A percentile compares a stretch with the other conserved stretches of the same genome.
Evolutionary conservation across 2,329 filamentous ascomycete genomes (phyloP).

Genomic region (Botrytis paeoniae): DNA sequence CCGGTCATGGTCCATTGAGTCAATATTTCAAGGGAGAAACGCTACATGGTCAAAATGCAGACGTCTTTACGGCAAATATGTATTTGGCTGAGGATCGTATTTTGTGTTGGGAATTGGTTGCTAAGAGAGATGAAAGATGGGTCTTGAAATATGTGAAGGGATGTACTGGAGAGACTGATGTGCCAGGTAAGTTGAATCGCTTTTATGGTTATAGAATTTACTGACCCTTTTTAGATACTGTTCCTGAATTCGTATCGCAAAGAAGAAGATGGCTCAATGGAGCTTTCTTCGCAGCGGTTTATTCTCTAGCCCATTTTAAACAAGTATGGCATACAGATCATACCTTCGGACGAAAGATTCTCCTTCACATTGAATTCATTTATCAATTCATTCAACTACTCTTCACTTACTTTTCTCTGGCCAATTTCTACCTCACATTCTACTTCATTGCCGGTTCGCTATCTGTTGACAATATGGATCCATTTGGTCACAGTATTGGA

Average conservation of each 20-base stretch:
- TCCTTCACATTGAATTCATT: constrained; percentile 91
- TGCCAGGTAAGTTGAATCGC: constrained; percentile 66
- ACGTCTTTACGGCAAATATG: constrained; percentile 98
- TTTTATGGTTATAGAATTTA: neutral
- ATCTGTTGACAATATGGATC: constrained; percentile 74
- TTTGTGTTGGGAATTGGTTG: constrained; percentile 90
- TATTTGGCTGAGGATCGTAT: constrained; percentile 89
- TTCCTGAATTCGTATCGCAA: constrained; percentile 96
- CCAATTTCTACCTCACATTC: constrained; percentile 98
- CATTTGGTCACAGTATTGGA: constrained; percentile 85
- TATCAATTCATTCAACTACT: constrained; percentile 91
- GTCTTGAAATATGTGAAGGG: constrained; percentile 97
- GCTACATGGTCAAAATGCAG: constrained; percentile 89
- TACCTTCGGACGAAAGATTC: constrained; percentile 79
- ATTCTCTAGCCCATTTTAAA: constrained; percentile 90
- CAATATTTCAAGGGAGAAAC: constrained; percentile 99
- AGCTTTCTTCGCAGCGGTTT: constrained; percentile 97
- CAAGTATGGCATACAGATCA: constrained; percentile 95
- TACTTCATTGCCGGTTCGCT: constrained; percentile 96
- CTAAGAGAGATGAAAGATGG: constrained; percentile 92
- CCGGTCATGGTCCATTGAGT: constrained; percentile 88
- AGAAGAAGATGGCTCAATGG: constrained; percentile 96
- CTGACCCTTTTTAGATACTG: constrained; percentile 59
- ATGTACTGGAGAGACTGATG: constrained; percentile 95
- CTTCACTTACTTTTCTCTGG: constrained; percentile 97